Percentiles rank a stretch among this genome's conserved stretches.
Conservation (phyloP, 2,329 filamentous ascomycete species). For the Cucurbitaria berberidis region DNA sequence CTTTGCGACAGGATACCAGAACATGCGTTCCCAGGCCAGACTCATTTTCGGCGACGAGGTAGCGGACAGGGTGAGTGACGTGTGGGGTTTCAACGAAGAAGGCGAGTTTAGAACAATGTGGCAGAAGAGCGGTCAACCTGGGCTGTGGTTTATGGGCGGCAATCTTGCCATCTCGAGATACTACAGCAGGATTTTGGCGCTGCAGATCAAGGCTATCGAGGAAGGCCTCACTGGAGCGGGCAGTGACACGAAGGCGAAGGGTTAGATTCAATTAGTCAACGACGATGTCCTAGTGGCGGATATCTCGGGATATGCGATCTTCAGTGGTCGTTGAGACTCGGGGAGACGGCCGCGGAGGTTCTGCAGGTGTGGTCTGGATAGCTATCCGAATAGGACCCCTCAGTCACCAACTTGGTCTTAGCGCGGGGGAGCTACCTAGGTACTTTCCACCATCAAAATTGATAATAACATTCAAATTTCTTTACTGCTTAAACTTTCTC, state of each 20-base stretch:
- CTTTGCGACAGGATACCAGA: conserved; percentile 56
- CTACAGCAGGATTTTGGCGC: conserved; percentile 53
- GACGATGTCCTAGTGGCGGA: neutral
- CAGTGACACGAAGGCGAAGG: neutral
- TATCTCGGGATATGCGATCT: neutral
- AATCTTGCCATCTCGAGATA: conserved; percentile 56
- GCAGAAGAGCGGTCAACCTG: conserved; percentile 42
- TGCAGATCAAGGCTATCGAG: conserved; percentile 55
- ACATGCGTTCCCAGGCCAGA: conserved; percentile 50
- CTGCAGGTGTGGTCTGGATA: neutral
- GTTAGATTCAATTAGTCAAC: neutral
- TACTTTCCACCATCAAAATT: conserved; percentile 7
- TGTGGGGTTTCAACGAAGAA: conserved; percentile 55
- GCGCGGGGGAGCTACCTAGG: conserved; percentile 14
- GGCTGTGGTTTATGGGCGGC: conserved; percentile 56
- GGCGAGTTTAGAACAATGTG: conserved; percentile 56
- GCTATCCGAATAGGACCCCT: neutral
- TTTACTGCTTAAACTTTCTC: neutral
- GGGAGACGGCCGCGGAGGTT: neutral
- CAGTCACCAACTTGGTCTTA: conserved; percentile 7
- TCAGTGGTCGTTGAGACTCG: too few relatives aligned
- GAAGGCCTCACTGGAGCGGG: conserved; percentile 25
- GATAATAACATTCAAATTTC: conserved; percentile 1
- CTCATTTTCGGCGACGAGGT: conserved; percentile 52
- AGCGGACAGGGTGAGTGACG: conserved; percentile 51